phyloP scores from a whole-genome alignment of 1,284 basidiomycete genomes.

The Rhodotorula glutinis region DNA sequence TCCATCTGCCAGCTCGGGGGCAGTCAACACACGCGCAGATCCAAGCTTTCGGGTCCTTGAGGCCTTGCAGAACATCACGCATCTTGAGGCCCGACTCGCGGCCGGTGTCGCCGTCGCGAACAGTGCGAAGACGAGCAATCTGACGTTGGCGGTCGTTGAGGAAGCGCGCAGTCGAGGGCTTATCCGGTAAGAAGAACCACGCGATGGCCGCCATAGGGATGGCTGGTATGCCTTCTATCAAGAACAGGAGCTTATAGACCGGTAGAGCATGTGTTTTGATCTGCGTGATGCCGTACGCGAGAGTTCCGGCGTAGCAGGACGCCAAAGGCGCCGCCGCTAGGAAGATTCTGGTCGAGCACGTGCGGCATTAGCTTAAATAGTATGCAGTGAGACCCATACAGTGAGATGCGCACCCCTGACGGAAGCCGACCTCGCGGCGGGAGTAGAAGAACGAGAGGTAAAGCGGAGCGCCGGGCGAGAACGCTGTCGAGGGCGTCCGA shows the following conservation, averaged over 20 bases:
- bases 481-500: neutral
- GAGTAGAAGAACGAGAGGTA: constrained; percentile 44
- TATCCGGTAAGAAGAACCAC: constrained; percentile 43
- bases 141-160: constrained; percentile 40
- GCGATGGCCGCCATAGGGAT: constrained; percentile 41
- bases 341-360: constrained; percentile 29
- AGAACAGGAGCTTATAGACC: constrained; percentile 42
- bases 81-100: constrained; percentile 9
- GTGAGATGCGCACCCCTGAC: constrained; percentile 38
- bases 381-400: too few species aligned
- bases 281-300: constrained; percentile 42
- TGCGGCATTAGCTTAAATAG: constrained; percentile 31
- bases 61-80: constrained; percentile 29
- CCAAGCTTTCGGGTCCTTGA: constrained; percentile 43
- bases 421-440: constrained; percentile 42
- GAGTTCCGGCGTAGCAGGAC: constrained; percentile 12
- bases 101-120: constrained; percentile 20
- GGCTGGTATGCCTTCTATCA: constrained; percentile 45
- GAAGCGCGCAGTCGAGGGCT: constrained; percentile 40
- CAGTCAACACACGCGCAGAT: constrained; percentile 25
- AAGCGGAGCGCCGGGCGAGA: constrained; percentile 42
- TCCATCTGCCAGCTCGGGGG: too few species aligned
- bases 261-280: constrained; percentile 34
- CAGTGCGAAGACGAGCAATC: constrained; percentile 42
- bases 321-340: constrained; percentile 14